Evolutionary conservation across 176 grass and related monocot genomes (phyloP), one percentile per base, ranked within the genome.

Genomic region (Panicum miliaceum): DNA sequence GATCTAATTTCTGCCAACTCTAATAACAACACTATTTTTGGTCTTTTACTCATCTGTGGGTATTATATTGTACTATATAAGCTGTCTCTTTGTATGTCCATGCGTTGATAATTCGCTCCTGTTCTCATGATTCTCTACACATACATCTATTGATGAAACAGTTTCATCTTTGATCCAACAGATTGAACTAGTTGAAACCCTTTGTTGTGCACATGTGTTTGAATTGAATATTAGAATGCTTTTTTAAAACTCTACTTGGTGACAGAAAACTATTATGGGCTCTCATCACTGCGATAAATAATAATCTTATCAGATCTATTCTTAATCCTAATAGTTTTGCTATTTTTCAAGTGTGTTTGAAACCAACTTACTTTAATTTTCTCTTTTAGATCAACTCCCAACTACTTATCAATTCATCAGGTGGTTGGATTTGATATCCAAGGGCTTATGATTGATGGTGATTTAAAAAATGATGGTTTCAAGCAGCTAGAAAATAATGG

Each of bases 171-270:
- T 3, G 12, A 56, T 54, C 6, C 63, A 62, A 41, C 26, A 61
- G 29, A 69, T 63, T 51, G n/a, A 77, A 46, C 15, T 37, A 69
- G 6, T 37, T 57, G 23, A 52, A 51, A 52, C 22, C 60, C 40
- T 75, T 56, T 56, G 40, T n/a, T 74, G 11, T 35, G 47, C 68
- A 66, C 48, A 65, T 75, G n/a, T 81, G 4, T 18, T n/a, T 74
- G 26, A 29, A 54, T 73, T 73, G 59, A 54, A 65, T 37, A 80
- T 36, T 40, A 51, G 65, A 34, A 18, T 47, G 4, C 1, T 48
- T 35, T 71, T 7, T 71, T 7, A 8, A 47, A 73, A 73, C 13
- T 47, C 45, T 10, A 51, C 23, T 48, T 1, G 14, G 1, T 32
- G 53, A 22, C 27, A 73, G 13, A 15, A 62, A 50, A 73, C 8